Evolutionary conservation across 2,329 filamentous ascomycete genomes (phyloP).

Genomic region (Fusarium caatingaense): DNA sequence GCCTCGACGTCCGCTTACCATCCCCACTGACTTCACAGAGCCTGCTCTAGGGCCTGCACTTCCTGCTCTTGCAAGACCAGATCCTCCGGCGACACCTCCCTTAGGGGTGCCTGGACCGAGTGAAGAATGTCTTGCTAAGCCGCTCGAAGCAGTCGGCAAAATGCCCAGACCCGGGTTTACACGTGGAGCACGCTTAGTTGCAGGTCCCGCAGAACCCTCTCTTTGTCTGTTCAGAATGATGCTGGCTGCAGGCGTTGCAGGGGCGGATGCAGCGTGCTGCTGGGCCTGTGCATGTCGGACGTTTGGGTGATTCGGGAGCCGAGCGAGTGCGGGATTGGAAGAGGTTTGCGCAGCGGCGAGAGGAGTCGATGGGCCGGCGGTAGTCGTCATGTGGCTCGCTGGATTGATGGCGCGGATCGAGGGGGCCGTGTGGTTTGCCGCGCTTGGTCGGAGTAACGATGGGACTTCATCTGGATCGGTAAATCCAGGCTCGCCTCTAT

Average conservation of each 20-base stretch:
- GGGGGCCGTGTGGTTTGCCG: slow-evolving; percentile 61
- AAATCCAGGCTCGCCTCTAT: slow-evolving; percentile 71
- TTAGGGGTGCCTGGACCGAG: slow-evolving; percentile 73
- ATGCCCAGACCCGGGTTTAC: slow-evolving; percentile 60
- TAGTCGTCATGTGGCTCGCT: slow-evolving; percentile 50
- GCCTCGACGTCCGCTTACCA: slow-evolving; percentile 59
- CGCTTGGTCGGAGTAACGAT: slow-evolving; percentile 69
- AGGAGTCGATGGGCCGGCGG: slow-evolving; percentile 44
- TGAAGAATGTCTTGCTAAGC: slow-evolving; percentile 71
- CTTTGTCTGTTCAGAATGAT: slow-evolving; percentile 68
- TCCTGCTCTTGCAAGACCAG: slow-evolving; percentile 61
- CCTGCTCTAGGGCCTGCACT: slow-evolving; percentile 69
- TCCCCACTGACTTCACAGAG: slow-evolving; percentile 57
- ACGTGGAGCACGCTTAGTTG: slow-evolving; percentile 65
- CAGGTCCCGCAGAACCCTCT: slow-evolving; percentile 70
- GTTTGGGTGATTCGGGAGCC: slow-evolving; percentile 58
- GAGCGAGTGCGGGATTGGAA: slow-evolving; percentile 56
- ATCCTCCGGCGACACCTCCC: slow-evolving; percentile 45
- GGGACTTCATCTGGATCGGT: slow-evolving; percentile 72
- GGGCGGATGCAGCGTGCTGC: slow-evolving; percentile 66
- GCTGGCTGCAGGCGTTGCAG: slow-evolving; percentile 69
- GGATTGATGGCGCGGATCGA: slow-evolving; percentile 58
- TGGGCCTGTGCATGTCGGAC: slow-evolving; percentile 63
- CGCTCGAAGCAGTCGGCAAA: slow-evolving; percentile 64
- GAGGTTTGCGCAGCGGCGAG: slow-evolving; percentile 47